Evolutionary conservation across 2,329 filamentous ascomycete genomes (phyloP).

Genomic region (Beauveria bassiana): DNA sequence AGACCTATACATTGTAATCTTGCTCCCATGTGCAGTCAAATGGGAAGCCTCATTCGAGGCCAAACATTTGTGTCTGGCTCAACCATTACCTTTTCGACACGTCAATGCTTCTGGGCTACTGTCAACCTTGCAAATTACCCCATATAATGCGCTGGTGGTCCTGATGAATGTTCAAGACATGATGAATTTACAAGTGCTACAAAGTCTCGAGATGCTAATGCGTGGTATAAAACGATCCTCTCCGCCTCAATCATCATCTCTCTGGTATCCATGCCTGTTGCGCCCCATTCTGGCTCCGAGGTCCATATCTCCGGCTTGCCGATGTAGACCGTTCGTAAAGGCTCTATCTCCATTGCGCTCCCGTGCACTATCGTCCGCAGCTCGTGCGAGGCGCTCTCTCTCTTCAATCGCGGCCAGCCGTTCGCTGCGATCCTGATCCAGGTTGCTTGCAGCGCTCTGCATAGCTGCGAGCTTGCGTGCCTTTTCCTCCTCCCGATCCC

Average conservation of each 20-base stretch:
- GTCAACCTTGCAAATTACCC: neutral
- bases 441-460: constrained; percentile 60
- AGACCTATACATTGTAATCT: neutral
- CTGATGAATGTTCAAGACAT: too few relatives aligned
- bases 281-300: constrained; percentile 46
- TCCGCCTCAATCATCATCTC: constrained; percentile 34
- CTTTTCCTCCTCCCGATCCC: constrained; percentile 45
- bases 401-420: constrained; percentile 60
- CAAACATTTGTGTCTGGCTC: neutral
- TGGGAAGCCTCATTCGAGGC: too few relatives aligned
- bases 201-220: neutral
- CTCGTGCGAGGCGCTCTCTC: constrained; percentile 54
- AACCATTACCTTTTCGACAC: neutral
- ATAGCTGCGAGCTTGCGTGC: constrained; percentile 63
- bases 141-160: too few relatives aligned
- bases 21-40: too few relatives aligned
- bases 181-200: neutral
- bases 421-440: constrained; percentile 63
- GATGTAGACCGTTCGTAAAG: constrained; percentile 57
- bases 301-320: constrained; percentile 45
- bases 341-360: constrained; percentile 56
- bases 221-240: neutral
- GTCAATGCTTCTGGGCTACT: neutral
- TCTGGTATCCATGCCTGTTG: constrained; percentile 35
- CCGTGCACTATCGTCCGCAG: constrained; percentile 59